Base-by-base conservation (phyloP, 805 yeast genomes). In the Metschnikowia kofuensis region DNA sequence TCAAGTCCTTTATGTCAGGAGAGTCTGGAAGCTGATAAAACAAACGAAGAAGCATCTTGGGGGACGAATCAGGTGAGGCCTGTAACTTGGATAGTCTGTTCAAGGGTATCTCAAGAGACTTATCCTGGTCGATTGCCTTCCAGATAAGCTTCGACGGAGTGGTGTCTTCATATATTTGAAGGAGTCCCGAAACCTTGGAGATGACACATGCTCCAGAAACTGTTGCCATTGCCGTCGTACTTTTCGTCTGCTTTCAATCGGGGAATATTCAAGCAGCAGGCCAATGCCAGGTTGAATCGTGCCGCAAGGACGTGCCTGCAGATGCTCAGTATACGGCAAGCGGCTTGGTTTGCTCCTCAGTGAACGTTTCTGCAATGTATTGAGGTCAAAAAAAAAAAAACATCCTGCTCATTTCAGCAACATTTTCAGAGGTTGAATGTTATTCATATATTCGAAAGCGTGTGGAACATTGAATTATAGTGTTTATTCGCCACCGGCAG, bases 31-130 rank as follows among this genome's bases (percentile, higher is more conserved):
- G 65, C 36, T 72, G 74, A 7, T 80, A 77, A 8, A 81, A 66
- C 14, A 88, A 68, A 57, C 80, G 80, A 42, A 89, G 65, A 69
- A 80, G 78, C 85, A 87, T 80, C 55, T 83, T 84, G 12, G 83
- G 85, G 27, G 83, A 75, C 0, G 79, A 66, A 12, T 84, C 83
- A 6, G 88, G 84, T 0, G 94, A 80, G 1, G 89, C 91, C 61
- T 85, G 87, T 15, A 88, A 64, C 51, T 77, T 68, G n/a, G 56
- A 55, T 40, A 73, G 60, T 31, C 62, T 52, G 49, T 65, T 67
- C 48, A 73, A 60, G 2, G 75, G 75, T 12, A 73, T 65, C 44
- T 62, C 58, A 15, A 73, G 52, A 6, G 60, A 48, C 36, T 63
- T 65, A 47, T 61, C 65, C 50, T 67, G 72, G 54, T 80, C 84